A percentile compares a stretch with the other conserved stretches of the same genome.
Evolutionary conservation across 2,329 filamentous ascomycete genomes (phyloP).

Genomic region (Canariomyces notabilis): DNA sequence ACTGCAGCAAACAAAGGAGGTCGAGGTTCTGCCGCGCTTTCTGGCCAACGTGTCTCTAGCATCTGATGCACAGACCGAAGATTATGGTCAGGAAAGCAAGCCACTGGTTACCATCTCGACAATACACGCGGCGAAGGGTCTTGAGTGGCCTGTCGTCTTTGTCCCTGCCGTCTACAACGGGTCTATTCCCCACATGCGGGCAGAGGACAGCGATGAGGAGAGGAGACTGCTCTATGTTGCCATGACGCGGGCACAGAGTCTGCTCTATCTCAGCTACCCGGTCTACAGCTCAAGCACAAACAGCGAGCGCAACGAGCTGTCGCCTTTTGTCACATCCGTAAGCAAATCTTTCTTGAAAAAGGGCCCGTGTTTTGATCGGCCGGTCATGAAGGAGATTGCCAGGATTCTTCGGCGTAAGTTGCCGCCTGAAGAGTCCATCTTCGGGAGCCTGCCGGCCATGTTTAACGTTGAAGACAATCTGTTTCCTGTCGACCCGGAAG

Average conservation of each 20-base stretch:
- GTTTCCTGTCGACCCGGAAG: conserved; percentile 60
- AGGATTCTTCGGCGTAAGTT: conserved; percentile 63
- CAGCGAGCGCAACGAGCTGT: conserved; percentile 56
- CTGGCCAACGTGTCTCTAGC: conserved; percentile 88
- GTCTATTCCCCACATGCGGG: conserved; percentile 80
- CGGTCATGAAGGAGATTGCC: conserved; percentile 60
- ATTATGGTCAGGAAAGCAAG: conserved; percentile 50
- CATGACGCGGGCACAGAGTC: conserved; percentile 85
- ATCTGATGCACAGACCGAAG: conserved; percentile 65
- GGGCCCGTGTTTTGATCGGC: conserved; percentile 65
- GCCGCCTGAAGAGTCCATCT: conserved; percentile 52
- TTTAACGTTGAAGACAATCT: conserved; percentile 60
- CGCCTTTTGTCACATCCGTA: conserved; percentile 64
- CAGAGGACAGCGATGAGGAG: conserved; percentile 85
- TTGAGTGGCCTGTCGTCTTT: conserved; percentile 96
- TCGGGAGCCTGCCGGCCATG: conserved; percentile 47
- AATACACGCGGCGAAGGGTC: conserved; percentile 90
- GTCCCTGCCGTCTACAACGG: conserved; percentile 86
- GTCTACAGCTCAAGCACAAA: conserved; percentile 57
- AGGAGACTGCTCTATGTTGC: conserved; percentile 86
- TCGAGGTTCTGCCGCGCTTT: conserved; percentile 65
- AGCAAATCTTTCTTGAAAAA: conserved; percentile 47
- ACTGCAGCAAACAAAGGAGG: conserved; percentile 62
- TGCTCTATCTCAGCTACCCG: conserved; percentile 82
- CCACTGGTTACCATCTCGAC: conserved; percentile 84